Percentiles rank a stretch among this genome's conserved stretches.
These are phyloP conservation scores for Monosporascus sp. DNA, from an alignment of 2,329 filamentous ascomycete species.

Conservation along the genomic window DNA sequence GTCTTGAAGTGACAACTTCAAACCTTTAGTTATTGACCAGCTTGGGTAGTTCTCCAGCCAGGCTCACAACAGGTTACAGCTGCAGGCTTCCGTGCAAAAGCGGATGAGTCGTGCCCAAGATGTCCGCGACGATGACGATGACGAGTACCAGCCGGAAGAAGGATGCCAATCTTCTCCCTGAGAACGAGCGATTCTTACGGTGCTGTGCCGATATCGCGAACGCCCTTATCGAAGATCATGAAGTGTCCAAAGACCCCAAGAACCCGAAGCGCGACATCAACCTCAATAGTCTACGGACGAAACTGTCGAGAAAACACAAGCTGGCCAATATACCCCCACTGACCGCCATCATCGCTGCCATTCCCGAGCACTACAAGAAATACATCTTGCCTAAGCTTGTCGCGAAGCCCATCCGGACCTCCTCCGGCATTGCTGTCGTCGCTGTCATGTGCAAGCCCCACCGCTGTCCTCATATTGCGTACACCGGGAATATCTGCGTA, in stretches of 20 bases:
- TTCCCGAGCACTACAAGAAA: slow-evolving; percentile 99
- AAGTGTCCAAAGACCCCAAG: slow-evolving; percentile 67
- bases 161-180: slow-evolving; percentile 70
- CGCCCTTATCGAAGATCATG: slow-evolving; percentile 89
- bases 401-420: slow-evolving; percentile 93
- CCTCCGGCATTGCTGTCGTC: slow-evolving; percentile 94
- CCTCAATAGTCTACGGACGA: slow-evolving; percentile 79
- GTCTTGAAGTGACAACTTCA: not conserved
- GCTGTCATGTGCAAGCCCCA: slow-evolving; percentile 99
- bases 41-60: no score
- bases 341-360: slow-evolving; percentile 94
- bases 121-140: slow-evolving; percentile 59
- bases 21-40: no score
- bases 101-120: slow-evolving; percentile 16
- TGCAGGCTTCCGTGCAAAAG: not conserved
- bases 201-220: slow-evolving; percentile 95
- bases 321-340: slow-evolving; percentile 82
- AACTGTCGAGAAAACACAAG: slow-evolving; percentile 88
- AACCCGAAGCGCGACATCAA: slow-evolving; percentile 82
- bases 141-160: slow-evolving; percentile 65
- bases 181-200: slow-evolving; percentile 90
- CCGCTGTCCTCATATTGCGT: slow-evolving; percentile 93
- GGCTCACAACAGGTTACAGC: not conserved
- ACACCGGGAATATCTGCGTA: slow-evolving; percentile 97
- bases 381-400: slow-evolving; percentile 95